Evolutionary conservation across 345 rosid genomes (phyloP).

Genomic region (Dovyalis caffra): DNA sequence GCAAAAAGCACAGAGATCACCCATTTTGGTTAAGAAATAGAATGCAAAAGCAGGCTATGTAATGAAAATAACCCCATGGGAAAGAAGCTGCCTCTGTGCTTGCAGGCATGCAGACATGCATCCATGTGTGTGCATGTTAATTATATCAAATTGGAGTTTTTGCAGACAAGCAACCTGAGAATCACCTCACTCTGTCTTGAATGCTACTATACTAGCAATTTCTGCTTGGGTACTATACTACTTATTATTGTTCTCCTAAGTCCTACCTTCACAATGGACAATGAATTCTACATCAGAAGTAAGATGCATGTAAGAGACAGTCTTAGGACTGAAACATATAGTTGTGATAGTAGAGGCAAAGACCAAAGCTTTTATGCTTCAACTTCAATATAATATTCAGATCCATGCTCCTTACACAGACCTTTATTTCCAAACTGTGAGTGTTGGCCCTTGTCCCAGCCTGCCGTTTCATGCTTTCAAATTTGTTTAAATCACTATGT

Average conservation of each 20-base stretch:
- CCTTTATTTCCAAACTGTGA: slow-evolving; percentile 40
- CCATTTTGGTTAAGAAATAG: not conserved
- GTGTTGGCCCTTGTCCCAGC: slow-evolving; percentile 22
- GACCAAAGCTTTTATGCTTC: not conserved
- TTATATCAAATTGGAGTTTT: not conserved
- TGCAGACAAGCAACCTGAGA: not conserved
- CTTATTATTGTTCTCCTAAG: not conserved
- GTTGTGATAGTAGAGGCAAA: not conserved
- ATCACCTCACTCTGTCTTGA: not conserved
- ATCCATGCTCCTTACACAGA: slow-evolving; percentile 22
- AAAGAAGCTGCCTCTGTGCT: not conserved
- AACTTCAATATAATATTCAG: not conserved
- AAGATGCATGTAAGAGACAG: not conserved
- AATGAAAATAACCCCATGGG: not conserved
- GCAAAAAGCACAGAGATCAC: not conserved
- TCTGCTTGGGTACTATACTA: not conserved
- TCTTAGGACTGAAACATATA: not conserved
- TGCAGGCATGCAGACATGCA: no score
- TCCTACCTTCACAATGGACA: not conserved
- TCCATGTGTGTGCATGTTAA: not conserved
- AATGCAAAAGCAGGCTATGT: not conserved
- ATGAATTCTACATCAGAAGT: not conserved
- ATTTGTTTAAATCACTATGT: slow-evolving; percentile 30
- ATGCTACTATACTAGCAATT: not conserved
- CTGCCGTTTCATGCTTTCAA: slow-evolving; percentile 35